A percentile compares a stretch with the other conserved stretches of the same genome.
These are phyloP conservation scores for Serendipita indica DNA, from an alignment of 768 basidiomycete genomes.

Conservation along the genomic window DNA sequence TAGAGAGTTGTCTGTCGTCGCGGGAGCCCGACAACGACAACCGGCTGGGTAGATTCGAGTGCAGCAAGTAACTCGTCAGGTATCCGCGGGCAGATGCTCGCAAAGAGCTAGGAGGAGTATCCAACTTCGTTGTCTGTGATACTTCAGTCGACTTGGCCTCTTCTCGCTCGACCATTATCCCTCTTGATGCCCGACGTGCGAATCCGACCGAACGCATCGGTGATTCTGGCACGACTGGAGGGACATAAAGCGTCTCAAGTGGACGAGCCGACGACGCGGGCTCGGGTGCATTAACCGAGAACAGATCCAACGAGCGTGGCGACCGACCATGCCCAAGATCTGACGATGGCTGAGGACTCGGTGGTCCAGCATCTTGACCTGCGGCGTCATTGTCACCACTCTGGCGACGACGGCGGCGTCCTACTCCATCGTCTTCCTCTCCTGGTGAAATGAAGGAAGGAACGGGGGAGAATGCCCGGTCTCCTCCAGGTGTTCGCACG, in stretches of 20 bases:
- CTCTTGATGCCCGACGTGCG: background rate
- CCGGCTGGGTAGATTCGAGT: background rate
- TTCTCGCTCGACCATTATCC: no score
- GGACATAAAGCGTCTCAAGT: background rate
- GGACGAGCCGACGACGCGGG: no score
- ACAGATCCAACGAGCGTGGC: background rate
- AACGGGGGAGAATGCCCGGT: no score
- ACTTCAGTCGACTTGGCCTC: background rate
- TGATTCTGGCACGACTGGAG: background rate
- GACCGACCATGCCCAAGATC: background rate
- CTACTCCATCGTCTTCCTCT: no score
- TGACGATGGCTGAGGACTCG: background rate
- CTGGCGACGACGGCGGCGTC: no score
- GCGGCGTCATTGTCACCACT: no score
- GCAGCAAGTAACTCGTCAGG: background rate
- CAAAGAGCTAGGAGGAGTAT: background rate
- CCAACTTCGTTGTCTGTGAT: background rate
- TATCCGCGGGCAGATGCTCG: background rate
- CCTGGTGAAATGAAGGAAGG: conserved; percentile 1
- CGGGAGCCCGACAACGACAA: background rate
- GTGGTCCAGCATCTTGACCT: background rate
- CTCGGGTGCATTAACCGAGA: no score
- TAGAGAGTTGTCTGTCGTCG: no score
- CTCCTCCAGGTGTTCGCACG: no score
- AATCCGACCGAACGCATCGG: background rate